Evolutionary conservation across 768 basidiomycete species (phyloP), one percentile per base, ranked within the genome.

Genomic region (Tulasnella sp.): DNA sequence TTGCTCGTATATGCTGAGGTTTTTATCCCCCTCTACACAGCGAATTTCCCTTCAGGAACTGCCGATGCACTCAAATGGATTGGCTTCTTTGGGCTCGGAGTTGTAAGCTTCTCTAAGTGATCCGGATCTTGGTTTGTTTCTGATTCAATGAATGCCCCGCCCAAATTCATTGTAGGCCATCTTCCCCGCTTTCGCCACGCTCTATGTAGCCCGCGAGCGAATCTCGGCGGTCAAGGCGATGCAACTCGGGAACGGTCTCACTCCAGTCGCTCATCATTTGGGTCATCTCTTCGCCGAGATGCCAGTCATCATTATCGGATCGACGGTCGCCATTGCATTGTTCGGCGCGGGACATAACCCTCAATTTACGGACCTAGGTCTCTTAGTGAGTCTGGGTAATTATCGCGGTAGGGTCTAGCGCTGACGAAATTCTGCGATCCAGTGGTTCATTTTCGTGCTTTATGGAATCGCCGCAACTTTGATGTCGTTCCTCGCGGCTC

Each of bases 241-340:
- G 89, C 91, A 92, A 76, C 81, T 89, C 40, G 90, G 89, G 40
- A 91, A 92, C 77, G 91, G 91, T 1, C 79, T 92, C 34, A 75
- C 64, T 22, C 74, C 73, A 35, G 64, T 59, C 7, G 72, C 68
- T 14, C 68, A 47, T 59, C 91, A 90, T 90, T 80, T 93, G 3
- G 91, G 91, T 2, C 91, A 93, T 79, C 82, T 92, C 17, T 80
- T 89, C 77, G 91, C 90, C 78, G 91, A 93, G 76, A 83, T 86
- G 8, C 83, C 89, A 11, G 84, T 86, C 73, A 83, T 85, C 3
- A 75, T 88, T 17, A 79, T 89, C n/a, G 77, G 86, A 26, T 83
- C 90, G 0, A 89, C 89, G 1, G 80, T 90, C 67, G 85, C 91
- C 62, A 81, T 84, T 19, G 84, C 90, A 52, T 76, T 91, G 7